Conservation (phyloP, 108 stramenopile species). For the Cylindrotheca fusiformis region DNA sequence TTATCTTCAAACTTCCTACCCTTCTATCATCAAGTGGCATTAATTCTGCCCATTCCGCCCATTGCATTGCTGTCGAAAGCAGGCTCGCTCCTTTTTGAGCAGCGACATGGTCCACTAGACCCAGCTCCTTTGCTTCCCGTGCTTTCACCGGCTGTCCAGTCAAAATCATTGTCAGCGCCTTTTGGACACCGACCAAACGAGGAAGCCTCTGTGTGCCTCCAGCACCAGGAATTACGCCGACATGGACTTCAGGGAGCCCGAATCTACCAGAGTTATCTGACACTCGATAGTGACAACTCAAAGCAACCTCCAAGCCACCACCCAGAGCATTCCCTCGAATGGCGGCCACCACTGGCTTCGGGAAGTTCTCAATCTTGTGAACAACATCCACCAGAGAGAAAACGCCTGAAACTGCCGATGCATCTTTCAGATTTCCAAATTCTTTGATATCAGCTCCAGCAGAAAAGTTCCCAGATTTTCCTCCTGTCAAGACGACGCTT, state of each 20-base stretch:
- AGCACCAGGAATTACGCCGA: conserved; percentile 96
- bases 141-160: conserved; percentile 64
- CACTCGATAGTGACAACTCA: conserved; percentile 91
- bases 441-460: conserved; percentile 98
- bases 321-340: conserved; percentile 89
- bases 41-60: conserved; percentile 60
- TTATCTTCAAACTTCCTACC: conserved; percentile 40
- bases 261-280: conserved; percentile 51
- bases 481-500: conserved; percentile 85
- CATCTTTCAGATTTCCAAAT: conserved; percentile 48
- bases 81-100: conserved; percentile 25
- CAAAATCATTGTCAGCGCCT: conserved; percentile 83
- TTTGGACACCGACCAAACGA: conserved; percentile 70
- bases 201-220: conserved; percentile 98
- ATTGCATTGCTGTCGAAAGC: conserved; percentile 44
- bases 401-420: conserved; percentile 30
- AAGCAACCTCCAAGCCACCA: conserved; percentile 93
- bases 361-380: conserved; percentile 55
- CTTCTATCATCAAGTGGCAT: conserved; percentile 46
- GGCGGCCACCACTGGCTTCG: conserved; percentile 95
- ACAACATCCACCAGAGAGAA: conserved; percentile 65
- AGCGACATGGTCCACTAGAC: conserved; percentile 56
- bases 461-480: conserved; percentile 79
- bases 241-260: conserved; percentile 93
- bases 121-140: conserved; percentile 49